Base-by-base conservation (phyloP, 495 filamentous ascomycete species). In the Chaetomium fimeti region DNA sequence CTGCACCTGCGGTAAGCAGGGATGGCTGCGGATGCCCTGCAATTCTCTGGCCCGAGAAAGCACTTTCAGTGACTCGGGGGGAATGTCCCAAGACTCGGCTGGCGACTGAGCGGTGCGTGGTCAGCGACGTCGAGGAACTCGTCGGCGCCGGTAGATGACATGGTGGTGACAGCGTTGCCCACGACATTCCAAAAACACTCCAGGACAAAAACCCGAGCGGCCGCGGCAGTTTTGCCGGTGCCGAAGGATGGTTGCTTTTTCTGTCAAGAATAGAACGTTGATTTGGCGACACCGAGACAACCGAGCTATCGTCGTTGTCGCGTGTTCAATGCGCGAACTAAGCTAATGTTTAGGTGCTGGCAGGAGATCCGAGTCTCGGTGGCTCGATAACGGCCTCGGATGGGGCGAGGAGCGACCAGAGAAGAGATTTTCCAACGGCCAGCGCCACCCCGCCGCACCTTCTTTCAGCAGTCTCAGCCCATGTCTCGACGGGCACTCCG, bases 11-110 rank as follows among this genome's bases (percentile, higher is more conserved):
- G 13, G 55, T 45, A 24, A 60, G 64, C 59, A 29, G 57, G 48
- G 51, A 15, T 52, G 55, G 47, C 32, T 48, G 61, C 63, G 48
- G 45, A 66, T 53, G 53, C 53, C 49, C 38, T 57, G 63, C 58
- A 62, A 62, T 61, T 29, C 52, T 20, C 59, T 65, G 63, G 65
- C 63, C 61, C 24, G 60, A 64, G 65, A 68, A 45, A 68, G 60
- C 55, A 66, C 48, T 22, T 55, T 1, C 20, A 13, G 59, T 27
- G 15, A 48, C 45, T 24, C 43, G 27, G n/a, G 29, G n/a, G 29
- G 38, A 4, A 56, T 58, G 45, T 20, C 32, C 43, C 15, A 47
- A 47, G 16, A 20, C 43, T 47, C 43, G n/a, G n/a, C 43, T 47
- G 55, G 38, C n/a, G n/a, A 13, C 51, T 53, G 25, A 55, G 52